Base-by-base conservation (phyloP, 177 flowering plant species). In the Vitis hybrid region DNA sequence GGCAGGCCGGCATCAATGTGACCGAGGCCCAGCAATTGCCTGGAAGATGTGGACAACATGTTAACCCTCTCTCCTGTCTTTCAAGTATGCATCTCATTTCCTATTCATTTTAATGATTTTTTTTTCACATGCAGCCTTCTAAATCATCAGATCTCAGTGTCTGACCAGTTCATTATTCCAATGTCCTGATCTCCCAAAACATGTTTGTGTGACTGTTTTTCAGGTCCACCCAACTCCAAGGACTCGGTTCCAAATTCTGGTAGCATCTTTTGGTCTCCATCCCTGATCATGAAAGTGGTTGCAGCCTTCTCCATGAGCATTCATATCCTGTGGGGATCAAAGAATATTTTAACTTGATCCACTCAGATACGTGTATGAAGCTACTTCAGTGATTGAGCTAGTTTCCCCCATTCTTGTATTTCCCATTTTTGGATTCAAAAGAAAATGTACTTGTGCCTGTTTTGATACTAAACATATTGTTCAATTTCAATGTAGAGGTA, bases 21-120 rank as follows among this genome's bases (percentile, higher is more conserved):
- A 82, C 72, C 2, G 74, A 81, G 51, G 94, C 90, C 0, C 85
- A 84, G 60, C 68, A 78, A 51, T 72, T 92, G 72, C 97, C 97
- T 3, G 86, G 69, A 1, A 72, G 79, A 73, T 90, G 97, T 66
- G 97, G 95, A 1, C 78, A 77, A 55, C 86, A 62, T 71, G 87
- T 89, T 48, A 85, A 89, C 55, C 89, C 87, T 1, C 53, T 88
- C 26, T 55, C 77, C 31, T 89, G 94, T 71, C 76, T 80, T 52
- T 64, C 77, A 22, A 72, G 86, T 84, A 70, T 39, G 19, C 13
- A 6, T 51, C 19, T 62, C 16, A 53, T 53, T 53, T 53, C 56
- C 56, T 53, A 14, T n/a, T n/a, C n/a, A 53, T 15, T 53, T 53
- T 15, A 53, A 12, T 53, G 5, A 0, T 53, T 26, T 26, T 14